Percentiles rank a stretch among this genome's conserved stretches.
Evolutionary conservation across 208 protist genomes (phyloP).

Genomic region (Leptomonas seymouri): DNA sequence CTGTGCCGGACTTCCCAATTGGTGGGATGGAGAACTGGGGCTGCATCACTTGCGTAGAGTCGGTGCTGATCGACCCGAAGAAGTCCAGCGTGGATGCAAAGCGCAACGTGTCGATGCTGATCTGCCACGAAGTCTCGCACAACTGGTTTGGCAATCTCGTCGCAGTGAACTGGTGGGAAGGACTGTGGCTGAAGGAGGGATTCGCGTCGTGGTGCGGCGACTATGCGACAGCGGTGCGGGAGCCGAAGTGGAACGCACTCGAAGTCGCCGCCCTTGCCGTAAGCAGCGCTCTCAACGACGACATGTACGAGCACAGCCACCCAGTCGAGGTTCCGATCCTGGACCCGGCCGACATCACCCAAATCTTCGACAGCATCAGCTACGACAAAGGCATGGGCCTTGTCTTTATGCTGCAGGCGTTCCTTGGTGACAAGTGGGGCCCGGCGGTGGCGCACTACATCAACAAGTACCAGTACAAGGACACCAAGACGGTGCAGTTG

Average conservation of each 20-base stretch:
- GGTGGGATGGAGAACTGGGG: conserved; percentile 98
- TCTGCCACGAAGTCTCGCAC: conserved; percentile 98
- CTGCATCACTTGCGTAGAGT: conserved; percentile 94
- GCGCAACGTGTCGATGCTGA: conserved; percentile 86
- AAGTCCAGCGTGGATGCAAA: conserved; percentile 58
- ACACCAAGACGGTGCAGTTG: conserved; percentile 95
- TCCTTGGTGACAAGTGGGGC: conserved; percentile 91
- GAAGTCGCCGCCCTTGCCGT: conserved; percentile 80
- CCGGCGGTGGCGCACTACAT: conserved; percentile 93
- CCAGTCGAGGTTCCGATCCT: conserved; percentile 96
- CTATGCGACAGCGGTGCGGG: conserved; percentile 71
- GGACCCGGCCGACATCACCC: conserved; percentile 93
- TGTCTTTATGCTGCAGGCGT: conserved; percentile 93
- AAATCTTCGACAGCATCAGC: conserved; percentile 98
- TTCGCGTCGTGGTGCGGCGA: conserved; percentile 98
- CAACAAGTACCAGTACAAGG: conserved; percentile 87
- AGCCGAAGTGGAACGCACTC: conserved; percentile 90
- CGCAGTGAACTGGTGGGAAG: conserved; percentile 98
- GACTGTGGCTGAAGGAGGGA: conserved; percentile 99
- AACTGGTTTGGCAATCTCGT: conserved; percentile 99
- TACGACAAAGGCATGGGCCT: conserved; percentile 96
- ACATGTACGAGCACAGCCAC: conserved; percentile 94
- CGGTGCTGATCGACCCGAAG: conserved; percentile 77
- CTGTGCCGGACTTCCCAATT: conserved; percentile 95
- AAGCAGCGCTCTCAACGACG: conserved; percentile 77